These are phyloP conservation scores for Margaritispora aquatica DNA, from an alignment of 495 filamentous ascomycete genomes.

Conservation along the genomic window DNA sequence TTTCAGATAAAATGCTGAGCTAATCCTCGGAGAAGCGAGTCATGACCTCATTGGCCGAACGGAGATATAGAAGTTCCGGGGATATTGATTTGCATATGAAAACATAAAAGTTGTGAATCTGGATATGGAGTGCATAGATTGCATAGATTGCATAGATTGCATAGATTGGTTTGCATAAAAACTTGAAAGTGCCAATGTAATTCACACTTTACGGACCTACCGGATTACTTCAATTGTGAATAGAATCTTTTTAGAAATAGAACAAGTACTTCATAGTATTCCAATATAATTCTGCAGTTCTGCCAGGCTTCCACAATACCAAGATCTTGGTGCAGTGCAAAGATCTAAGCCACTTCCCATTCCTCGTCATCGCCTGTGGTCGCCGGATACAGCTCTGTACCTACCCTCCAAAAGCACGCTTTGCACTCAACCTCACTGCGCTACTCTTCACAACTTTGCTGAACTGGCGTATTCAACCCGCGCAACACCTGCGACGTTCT, in stretches of 20 bases:
- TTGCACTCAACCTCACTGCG: constrained; percentile 2
- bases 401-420: constrained; percentile 3
- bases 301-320: constrained; percentile 1
- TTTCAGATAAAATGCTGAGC: constrained; percentile 2
- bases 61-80: not conserved
- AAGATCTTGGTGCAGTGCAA: not conserved
- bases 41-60: constrained; percentile 1
- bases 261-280: not conserved
- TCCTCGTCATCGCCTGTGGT: constrained; percentile 20
- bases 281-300: not conserved
- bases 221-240: constrained; percentile 11
- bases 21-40: not conserved
- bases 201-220: not conserved
- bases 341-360: constrained; percentile 19
- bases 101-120: not conserved
- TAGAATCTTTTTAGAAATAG: constrained; percentile 3
- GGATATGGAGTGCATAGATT: not conserved
- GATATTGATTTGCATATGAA: not conserved
- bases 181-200: no score
- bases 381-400: not conserved
- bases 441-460: not conserved
- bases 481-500: not conserved
- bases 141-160: no score
- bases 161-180: no score
- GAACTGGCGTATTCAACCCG: not conserved